Evolutionary conservation across 129 eudicot species (phyloP), one percentile per base, ranked within the genome.

Genomic region (Centrapalus pauciflorus): DNA sequence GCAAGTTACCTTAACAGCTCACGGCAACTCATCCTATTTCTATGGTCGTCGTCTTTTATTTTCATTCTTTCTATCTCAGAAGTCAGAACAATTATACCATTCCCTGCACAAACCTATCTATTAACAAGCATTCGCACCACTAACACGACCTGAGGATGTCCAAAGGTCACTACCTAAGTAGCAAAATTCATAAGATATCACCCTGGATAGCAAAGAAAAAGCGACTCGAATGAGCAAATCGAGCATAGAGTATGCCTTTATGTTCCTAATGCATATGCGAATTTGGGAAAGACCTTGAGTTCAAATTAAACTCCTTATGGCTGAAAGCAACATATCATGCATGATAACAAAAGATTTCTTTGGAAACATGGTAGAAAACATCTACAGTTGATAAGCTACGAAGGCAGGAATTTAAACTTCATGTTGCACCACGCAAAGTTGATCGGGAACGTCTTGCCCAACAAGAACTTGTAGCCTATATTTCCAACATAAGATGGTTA

Each of bases 361-460:
- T 3, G n/a, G 66, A 64, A 55, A 56, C 52, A 13, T 20, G 4
- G 60, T 46, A 26, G 59, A 21, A 19, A 13, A 65, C 35, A 26
- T 65, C 29, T n/a, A n/a, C n/a, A n/a, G n/a, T n/a, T n/a, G n/a
- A n/a, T n/a, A n/a, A n/a, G n/a, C n/a, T n/a, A n/a, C n/a, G n/a
- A n/a, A n/a, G n/a, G n/a, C n/a, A n/a, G n/a, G n/a, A n/a, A n/a
- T n/a, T n/a, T n/a, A n/a, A n/a, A n/a, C n/a, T n/a, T n/a, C n/a
- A 52, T 54, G 17, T 50, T 3, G 37, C 24, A 14, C 79, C 76
- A 27, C 69, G 66, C 21, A 74, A 77, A 27, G 66, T 64, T 33
- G 90, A 74, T 74, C 60, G 80, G 54, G 67, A 52, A 65, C 83
- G 80, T 71, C 81, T 79, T 48, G 68, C 72, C 85, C 87, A 85